phyloP scores from a whole-genome alignment of 2,329 filamentous ascomycete genomes.

The Teratosphaeria destructans region DNA sequence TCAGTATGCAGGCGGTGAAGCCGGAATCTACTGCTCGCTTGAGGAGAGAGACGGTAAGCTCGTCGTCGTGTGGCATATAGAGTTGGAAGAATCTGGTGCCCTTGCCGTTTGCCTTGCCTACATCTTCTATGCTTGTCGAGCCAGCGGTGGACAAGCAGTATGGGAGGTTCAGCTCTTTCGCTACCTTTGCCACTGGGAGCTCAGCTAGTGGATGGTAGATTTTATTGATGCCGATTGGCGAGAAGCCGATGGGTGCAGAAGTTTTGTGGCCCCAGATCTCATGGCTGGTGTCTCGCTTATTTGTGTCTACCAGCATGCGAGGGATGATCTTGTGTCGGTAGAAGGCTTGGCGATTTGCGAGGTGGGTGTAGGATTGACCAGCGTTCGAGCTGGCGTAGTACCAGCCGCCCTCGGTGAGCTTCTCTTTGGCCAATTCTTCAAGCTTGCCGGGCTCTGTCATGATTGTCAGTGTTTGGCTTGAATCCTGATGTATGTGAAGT shows the following conservation, averaged over 20 bases:
- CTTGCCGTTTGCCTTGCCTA: conserved; percentile 45
- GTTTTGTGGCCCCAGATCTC: conserved; percentile 51
- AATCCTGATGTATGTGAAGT: not conserved
- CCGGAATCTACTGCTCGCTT: conserved; percentile 45
- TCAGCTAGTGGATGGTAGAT: conserved; percentile 53
- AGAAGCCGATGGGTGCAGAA: conserved; percentile 52
- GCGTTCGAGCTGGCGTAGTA: conserved; percentile 49
- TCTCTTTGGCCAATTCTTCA: conserved; percentile 47
- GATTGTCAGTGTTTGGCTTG: not conserved
- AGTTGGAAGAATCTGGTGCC: conserved; percentile 50
- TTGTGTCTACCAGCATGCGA: conserved; percentile 51
- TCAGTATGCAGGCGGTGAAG: conserved; percentile 49
- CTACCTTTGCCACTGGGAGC: conserved; percentile 48
- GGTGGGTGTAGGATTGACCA: conserved; percentile 42
- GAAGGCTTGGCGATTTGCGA: conserved; percentile 53
- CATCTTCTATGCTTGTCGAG: conserved; percentile 46
- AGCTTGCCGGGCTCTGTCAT: conserved; percentile 45
- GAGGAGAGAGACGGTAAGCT: conserved; percentile 46
- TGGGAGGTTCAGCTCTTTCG: conserved; percentile 48
- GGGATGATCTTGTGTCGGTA: conserved; percentile 54
- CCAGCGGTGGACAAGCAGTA: conserved; percentile 52
- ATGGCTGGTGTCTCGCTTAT: conserved; percentile 46
- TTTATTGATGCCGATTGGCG: conserved; percentile 55
- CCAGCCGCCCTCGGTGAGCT: conserved; percentile 49
- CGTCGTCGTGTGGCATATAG: conserved; percentile 55